A percentile compares a stretch with the other conserved stretches of the same genome.
These are phyloP conservation scores for Entomortierella lignicola DNA, from an alignment of 192 early-diverging fungal species.

Conservation along the genomic window DNA sequence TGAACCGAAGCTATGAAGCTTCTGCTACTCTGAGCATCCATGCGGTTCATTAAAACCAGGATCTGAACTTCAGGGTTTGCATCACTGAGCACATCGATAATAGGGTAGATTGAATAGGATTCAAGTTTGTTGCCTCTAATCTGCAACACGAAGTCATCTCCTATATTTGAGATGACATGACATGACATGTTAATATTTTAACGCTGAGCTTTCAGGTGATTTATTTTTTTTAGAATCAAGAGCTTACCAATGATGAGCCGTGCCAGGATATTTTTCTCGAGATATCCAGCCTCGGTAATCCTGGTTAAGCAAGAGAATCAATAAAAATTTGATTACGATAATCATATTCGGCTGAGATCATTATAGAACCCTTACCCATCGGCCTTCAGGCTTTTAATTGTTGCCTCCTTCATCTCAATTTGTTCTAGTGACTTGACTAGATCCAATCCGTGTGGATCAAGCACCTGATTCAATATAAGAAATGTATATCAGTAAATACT, in stretches of 20 bases:
- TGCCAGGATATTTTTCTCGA: slow-evolving; percentile 9
- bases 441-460: slow-evolving; percentile 21
- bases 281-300: slow-evolving; percentile 3
- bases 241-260: slow-evolving; percentile 4
- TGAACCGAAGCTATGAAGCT: slow-evolving; percentile 7
- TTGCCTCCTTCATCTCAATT: slow-evolving; percentile 23
- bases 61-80: slow-evolving; percentile 10
- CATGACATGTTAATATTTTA: no score
- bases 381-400: slow-evolving; percentile 9
- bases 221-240: not conserved
- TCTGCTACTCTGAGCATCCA: slow-evolving; percentile 19
- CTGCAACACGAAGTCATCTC: slow-evolving; percentile 27
- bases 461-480: slow-evolving; percentile 11
- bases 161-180: not conserved
- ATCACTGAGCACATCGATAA: slow-evolving; percentile 22
- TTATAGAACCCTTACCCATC: slow-evolving; percentile 25
- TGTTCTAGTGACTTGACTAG: not conserved
- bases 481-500: no score
- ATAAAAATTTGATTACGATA: not conserved
- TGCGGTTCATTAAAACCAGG: slow-evolving; percentile 20
- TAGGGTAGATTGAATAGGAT: slow-evolving; percentile 11
- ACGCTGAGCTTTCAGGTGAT: no score
- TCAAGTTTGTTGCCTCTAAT: slow-evolving; percentile 18
- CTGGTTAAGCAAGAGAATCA: not conserved
- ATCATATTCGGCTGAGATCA: not conserved